These are phyloP conservation scores for Emergomyces africanus DNA, from an alignment of 2,329 filamentous ascomycete species.

Conservation along the genomic window DNA sequence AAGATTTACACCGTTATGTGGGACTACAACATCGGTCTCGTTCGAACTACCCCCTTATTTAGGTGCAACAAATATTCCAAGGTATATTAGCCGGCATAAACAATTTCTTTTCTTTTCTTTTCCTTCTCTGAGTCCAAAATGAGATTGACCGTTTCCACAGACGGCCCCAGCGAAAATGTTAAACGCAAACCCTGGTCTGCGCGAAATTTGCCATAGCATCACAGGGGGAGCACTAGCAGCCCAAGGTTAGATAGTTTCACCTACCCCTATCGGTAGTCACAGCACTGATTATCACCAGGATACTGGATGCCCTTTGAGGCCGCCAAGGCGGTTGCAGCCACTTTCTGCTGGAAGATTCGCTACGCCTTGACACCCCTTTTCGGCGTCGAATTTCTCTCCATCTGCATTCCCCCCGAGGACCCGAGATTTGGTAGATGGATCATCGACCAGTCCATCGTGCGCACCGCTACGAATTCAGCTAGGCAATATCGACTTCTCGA, in stretches of 20 bases:
- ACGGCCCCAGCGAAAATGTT: slow-evolving; percentile 80
- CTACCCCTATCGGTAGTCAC: not conserved
- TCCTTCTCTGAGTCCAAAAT: not conserved
- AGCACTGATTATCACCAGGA: slow-evolving; percentile 40
- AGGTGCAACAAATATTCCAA: slow-evolving; percentile 81
- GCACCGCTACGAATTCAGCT: slow-evolving; percentile 14
- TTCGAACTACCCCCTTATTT: slow-evolving; percentile 90
- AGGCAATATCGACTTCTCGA: slow-evolving; percentile 11
- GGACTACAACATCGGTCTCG: slow-evolving; percentile 92
- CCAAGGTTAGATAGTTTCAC: slow-evolving; percentile 52
- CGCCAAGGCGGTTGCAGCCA: slow-evolving; percentile 74
- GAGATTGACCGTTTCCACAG: slow-evolving; percentile 33
- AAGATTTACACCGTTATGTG: slow-evolving; percentile 71
- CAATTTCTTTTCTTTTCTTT: too few species aligned
- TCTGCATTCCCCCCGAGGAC: slow-evolving; percentile 54
- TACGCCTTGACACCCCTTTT: slow-evolving; percentile 83
- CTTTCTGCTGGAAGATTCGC: slow-evolving; percentile 77
- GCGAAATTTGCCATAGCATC: slow-evolving; percentile 85
- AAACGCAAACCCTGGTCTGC: slow-evolving; percentile 63
- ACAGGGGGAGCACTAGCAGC: slow-evolving; percentile 83
- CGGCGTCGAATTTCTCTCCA: slow-evolving; percentile 61
- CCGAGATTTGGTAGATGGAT: slow-evolving; percentile 23
- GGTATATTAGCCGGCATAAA: slow-evolving; percentile 37
- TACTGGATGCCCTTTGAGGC: slow-evolving; percentile 95
- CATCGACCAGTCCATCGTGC: slow-evolving; percentile 13